Percentiles rank a stretch among this genome's conserved stretches.
phyloP scores from a whole-genome alignment of 108 stramenopile species.

The Seminavis robusta region DNA sequence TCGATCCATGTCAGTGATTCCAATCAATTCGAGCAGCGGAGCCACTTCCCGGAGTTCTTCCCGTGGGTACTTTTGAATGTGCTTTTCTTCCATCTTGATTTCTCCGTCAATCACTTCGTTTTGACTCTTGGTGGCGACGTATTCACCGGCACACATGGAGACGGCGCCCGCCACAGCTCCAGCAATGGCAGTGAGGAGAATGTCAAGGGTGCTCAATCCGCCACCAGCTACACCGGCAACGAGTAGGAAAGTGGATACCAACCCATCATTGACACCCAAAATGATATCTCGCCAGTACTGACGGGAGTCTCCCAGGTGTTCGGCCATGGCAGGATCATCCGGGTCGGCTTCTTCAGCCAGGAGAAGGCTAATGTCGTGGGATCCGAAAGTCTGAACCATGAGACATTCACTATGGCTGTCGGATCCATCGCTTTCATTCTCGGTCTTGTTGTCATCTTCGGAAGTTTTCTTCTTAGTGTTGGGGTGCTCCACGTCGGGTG shows the following conservation, averaged over 20 bases:
- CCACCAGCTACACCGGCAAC: constrained; percentile 74
- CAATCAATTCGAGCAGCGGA: constrained; percentile 47
- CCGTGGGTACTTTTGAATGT: constrained; percentile 38
- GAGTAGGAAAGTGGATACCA: constrained; percentile 69
- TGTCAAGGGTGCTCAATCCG: constrained; percentile 48
- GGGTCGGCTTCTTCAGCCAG: too few relatives aligned
- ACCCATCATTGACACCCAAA: constrained; percentile 75
- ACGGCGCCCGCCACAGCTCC: constrained; percentile 76
- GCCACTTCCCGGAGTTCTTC: constrained; percentile 55
- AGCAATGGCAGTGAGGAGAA: constrained; percentile 65
- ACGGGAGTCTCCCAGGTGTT: constrained; percentile 61
- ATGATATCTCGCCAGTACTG: constrained; percentile 83
- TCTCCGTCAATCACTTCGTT: constrained; percentile 76
- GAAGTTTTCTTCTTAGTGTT: too few relatives aligned
- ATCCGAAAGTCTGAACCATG: too few relatives aligned
- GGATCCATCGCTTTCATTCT: too few relatives aligned
- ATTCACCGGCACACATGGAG: constrained; percentile 77
- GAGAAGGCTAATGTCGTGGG: too few relatives aligned
- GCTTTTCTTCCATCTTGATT: constrained; percentile 58
- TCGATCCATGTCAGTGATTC: constrained; percentile 34
- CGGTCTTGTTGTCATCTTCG: too few relatives aligned
- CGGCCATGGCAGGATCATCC: too few relatives aligned
- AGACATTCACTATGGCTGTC: too few relatives aligned
- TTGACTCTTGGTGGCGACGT: constrained; percentile 76
- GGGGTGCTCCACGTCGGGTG: too few relatives aligned